Evolutionary conservation across 805 yeast genomes (phyloP), one percentile per base, ranked within the genome.

Genomic region (Saccharomycopsis sp.): DNA sequence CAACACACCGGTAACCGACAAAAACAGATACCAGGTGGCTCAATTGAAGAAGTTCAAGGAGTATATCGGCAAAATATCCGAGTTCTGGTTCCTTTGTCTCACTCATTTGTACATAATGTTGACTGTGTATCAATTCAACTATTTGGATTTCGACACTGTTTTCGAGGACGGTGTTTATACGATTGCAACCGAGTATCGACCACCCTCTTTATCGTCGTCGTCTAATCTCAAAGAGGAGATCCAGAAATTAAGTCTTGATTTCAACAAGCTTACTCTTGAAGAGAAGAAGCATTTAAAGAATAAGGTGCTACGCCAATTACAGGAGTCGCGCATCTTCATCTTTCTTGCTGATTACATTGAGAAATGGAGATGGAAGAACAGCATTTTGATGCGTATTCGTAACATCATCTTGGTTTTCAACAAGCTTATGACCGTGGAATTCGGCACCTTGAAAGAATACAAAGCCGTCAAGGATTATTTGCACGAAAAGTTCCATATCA

Each of bases 291-390:
- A 59, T 3, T 44, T 44, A 12, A 44, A 44, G 51, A 55, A 17
- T 42, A 55, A 44, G 54, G 56, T 5, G 63, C 59, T 17, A 47
- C 55, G 2, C 57, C 47, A n/a, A 3, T 60, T 79, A 3, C 63
- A 62, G 2, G 64, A 74, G 1, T 55, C 70, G 0, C 73, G 78
- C 29, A 17, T 88, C 0, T 62, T 88, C 44, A 60, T 73, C 1
- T 68, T 68, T 15, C 62, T 88, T 3, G 70, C 82, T 1, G 69
- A 72, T 47, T 76, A 79, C 54, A 75, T 87, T 7, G 92, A 86
- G 62, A 72, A 77, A 51, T 86, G 93, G 89, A 78, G 88, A 63
- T 83, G 88, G 85, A 69, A 68, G 50, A 72, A 77, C 55, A 67
- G 73, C 52, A 58, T 69, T 9, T 65, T 73, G 22, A 70, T 79